Evolutionary conservation across 139 green algal genomes (phyloP).

Genomic region (Chlorella sorokiniana): DNA sequence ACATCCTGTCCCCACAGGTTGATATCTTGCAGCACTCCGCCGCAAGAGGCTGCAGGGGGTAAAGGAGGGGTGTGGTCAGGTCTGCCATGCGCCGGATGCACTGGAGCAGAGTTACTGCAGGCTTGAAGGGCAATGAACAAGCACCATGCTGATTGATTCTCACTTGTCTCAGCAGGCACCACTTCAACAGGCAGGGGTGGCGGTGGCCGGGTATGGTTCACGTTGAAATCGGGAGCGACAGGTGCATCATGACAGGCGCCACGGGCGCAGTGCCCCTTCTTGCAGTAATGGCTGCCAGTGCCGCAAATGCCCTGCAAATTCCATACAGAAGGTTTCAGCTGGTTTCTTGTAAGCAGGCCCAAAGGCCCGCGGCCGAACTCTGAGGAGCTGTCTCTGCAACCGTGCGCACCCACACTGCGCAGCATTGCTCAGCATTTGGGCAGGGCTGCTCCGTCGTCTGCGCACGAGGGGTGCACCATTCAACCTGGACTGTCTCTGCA

Average conservation of each 20-base stretch:
- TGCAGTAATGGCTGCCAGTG: slow-evolving; percentile 23
- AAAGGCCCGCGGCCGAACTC: too few relatives aligned
- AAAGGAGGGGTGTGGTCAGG: too few relatives aligned
- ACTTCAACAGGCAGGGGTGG: background rate
- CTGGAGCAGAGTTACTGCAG: too few relatives aligned
- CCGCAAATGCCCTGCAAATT: slow-evolving; percentile 21
- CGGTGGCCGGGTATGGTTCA: background rate
- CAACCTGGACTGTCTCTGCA: background rate
- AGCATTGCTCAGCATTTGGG: background rate
- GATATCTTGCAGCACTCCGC: background rate
- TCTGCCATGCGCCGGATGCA: too few relatives aligned
- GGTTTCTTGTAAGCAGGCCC: background rate
- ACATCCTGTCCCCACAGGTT: background rate
- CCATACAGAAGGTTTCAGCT: background rate
- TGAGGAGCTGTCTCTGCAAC: too few relatives aligned
- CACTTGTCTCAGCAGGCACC: too few relatives aligned
- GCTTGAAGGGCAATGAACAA: too few relatives aligned
- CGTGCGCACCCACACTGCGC: slow-evolving; percentile 12
- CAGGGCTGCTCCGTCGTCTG: background rate
- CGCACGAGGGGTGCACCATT: background rate
- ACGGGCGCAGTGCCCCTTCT: slow-evolving; percentile 13
- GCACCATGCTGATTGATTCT: too few relatives aligned
- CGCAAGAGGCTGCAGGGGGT: background rate
- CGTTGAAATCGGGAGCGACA: background rate
- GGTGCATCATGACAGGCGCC: slow-evolving; percentile 6